Evolutionary conservation across 345 rosid species (phyloP).

Genomic region (Eucalyptus regnans): DNA sequence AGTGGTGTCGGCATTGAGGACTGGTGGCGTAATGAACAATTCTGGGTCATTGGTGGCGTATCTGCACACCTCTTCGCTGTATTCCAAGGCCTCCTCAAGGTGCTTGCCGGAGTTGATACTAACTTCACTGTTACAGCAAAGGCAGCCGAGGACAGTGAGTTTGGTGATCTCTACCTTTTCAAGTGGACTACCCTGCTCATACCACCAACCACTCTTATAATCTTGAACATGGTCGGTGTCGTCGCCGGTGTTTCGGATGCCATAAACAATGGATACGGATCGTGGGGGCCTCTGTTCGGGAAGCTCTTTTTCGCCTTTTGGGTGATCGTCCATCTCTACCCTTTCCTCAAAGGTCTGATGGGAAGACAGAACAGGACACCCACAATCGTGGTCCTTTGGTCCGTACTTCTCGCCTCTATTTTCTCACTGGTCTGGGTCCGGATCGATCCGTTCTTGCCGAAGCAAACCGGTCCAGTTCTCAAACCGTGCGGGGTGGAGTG

Average conservation of each 20-base stretch:
- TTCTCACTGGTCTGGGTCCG: slow-evolving; percentile 94
- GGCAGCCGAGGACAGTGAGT: slow-evolving; percentile 63
- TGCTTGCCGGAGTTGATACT: slow-evolving; percentile 85
- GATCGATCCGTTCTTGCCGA: slow-evolving; percentile 91
- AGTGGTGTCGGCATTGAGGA: slow-evolving; percentile 81
- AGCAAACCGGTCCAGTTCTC: slow-evolving; percentile 76
- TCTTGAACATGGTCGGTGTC: slow-evolving; percentile 84
- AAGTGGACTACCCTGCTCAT: slow-evolving; percentile 97
- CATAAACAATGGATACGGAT: slow-evolving; percentile 75
- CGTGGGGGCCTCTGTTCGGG: slow-evolving; percentile 94
- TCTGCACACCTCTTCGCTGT: slow-evolving; percentile 96
- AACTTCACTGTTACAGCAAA: slow-evolving; percentile 94
- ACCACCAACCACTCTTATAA: slow-evolving; percentile 92
- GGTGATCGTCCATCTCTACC: slow-evolving; percentile 94
- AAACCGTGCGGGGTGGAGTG: slow-evolving; percentile 96
- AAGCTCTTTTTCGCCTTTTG: slow-evolving; percentile 87
- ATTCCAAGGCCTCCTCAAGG: slow-evolving; percentile 96
- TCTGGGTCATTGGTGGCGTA: slow-evolving; percentile 97
- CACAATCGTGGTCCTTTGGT: slow-evolving; percentile 90
- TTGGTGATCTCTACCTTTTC: slow-evolving; percentile 91
- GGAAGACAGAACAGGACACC: slow-evolving; percentile 91
- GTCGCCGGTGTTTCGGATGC: slow-evolving; percentile 91
- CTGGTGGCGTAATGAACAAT: slow-evolving; percentile 96
- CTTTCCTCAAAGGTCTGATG: slow-evolving; percentile 95
- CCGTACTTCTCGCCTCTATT: slow-evolving; percentile 77